Conservation (phyloP, 2,329 filamentous ascomycete species). For the Pseudogymnoascus sp. region DNA sequence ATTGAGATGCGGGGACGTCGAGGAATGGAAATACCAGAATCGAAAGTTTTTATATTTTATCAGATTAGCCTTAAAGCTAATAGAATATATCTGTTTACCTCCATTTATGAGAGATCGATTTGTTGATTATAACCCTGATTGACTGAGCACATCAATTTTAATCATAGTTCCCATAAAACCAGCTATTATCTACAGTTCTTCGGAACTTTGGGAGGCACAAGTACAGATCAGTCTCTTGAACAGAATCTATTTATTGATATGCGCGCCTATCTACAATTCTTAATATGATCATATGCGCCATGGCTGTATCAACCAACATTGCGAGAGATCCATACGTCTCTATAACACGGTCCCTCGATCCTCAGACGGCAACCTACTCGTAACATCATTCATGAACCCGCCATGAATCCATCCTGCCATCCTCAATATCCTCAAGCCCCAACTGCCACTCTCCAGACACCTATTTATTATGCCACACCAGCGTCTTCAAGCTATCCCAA, state of each 20-base stretch:
- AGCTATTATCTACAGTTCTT: neutral
- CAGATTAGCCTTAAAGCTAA: neutral
- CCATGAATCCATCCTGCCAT: neutral
- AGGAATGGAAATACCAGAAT: slow-evolving; percentile 5
- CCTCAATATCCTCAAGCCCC: neutral
- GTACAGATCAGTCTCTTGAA: neutral
- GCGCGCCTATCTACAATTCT: neutral
- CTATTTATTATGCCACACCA: slow-evolving; percentile 77
- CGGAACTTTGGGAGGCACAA: neutral
- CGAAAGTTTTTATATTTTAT: neutral
- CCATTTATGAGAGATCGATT: neutral
- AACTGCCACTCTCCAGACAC: neutral
- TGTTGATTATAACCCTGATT: neutral
- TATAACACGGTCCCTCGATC: slow-evolving; percentile 1
- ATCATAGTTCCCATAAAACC: neutral
- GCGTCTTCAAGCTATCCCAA: slow-evolving; percentile 80
- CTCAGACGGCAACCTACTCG: neutral
- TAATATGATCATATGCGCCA: slow-evolving; percentile 1
- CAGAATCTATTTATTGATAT: neutral
- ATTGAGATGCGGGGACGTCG: slow-evolving; percentile 4
- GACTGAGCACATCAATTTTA: neutral
- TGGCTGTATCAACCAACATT: neutral
- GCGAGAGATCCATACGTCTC: slow-evolving; percentile 1
- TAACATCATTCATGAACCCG: slow-evolving; percentile 9
- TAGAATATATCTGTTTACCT: neutral